Evolutionary conservation across 2,329 filamentous ascomycete genomes (phyloP).

Genomic region (Colletotrichum cereale): DNA sequence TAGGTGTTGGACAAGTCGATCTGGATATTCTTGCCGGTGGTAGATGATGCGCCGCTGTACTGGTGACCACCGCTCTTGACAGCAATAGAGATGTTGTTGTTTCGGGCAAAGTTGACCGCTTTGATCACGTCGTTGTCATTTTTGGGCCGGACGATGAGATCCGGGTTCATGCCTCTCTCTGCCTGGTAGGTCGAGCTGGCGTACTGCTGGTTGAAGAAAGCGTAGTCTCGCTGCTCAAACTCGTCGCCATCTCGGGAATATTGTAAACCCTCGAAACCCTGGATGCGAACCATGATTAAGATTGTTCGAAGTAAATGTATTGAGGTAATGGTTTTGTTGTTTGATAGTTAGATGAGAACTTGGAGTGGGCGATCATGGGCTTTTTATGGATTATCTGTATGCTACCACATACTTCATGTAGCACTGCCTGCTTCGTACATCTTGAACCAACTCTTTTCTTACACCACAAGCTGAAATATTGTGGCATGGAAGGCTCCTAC

Average conservation of each 20-base stretch:
- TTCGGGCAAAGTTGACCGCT: conserved; percentile 55
- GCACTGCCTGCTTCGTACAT: too few relatives aligned
- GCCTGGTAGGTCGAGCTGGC: conserved; percentile 56
- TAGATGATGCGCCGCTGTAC: conserved; percentile 63
- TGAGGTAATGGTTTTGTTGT: not conserved
- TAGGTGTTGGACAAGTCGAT: conserved; percentile 59
- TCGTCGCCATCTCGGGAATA: conserved; percentile 27
- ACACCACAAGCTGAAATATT: not conserved
- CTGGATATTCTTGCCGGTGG: conserved; percentile 58
- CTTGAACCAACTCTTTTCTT: too few relatives aligned
- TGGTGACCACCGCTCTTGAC: conserved; percentile 63
- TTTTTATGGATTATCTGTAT: not conserved
- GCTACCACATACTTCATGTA: too few relatives aligned
- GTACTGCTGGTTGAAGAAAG: conserved; percentile 52
- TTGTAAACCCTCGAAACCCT: conserved; percentile 29
- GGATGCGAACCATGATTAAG: conserved; percentile 19
- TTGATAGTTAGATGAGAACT: not conserved
- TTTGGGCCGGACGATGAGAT: conserved; percentile 58
- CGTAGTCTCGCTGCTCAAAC: conserved; percentile 24
- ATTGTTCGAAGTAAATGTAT: not conserved
- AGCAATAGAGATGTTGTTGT: conserved; percentile 57
- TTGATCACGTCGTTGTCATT: conserved; percentile 57
- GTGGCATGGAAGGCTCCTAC: not conserved
- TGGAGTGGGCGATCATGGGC: not conserved
- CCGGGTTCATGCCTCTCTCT: conserved; percentile 58